Percentiles rank a stretch among this genome's conserved stretches.
Conservation (phyloP, 257 asterid genomes). For the Cordia subcordata region DNA sequence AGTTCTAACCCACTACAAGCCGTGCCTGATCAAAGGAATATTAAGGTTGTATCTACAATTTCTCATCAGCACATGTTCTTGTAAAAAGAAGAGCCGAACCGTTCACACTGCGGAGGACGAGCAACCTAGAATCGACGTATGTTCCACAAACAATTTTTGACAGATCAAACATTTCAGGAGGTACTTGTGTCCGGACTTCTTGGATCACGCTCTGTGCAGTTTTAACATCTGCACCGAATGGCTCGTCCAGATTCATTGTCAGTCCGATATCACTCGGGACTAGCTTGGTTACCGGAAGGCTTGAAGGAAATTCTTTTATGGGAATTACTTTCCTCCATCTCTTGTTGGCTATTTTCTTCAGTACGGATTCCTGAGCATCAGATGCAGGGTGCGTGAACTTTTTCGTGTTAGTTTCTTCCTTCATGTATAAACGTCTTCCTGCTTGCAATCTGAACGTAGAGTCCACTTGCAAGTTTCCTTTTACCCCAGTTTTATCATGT, state of each 20-base stretch:
- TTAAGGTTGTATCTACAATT: background rate
- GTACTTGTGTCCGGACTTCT: slow-evolving; percentile 69
- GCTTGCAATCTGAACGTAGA: slow-evolving; percentile 65
- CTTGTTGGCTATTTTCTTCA: slow-evolving; percentile 57
- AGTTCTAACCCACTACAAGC: background rate
- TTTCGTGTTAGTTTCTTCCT: slow-evolving; percentile 37
- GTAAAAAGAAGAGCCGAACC: slow-evolving; percentile 73
- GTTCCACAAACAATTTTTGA: slow-evolving; percentile 86
- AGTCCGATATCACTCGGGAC: slow-evolving; percentile 49
- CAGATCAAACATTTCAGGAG: slow-evolving; percentile 75
- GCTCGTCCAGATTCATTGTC: slow-evolving; percentile 54
- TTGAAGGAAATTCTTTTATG: slow-evolving; percentile 62
- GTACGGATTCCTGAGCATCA: slow-evolving; percentile 39
- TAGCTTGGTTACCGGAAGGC: slow-evolving; percentile 79
- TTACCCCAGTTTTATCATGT: slow-evolving; percentile 69
- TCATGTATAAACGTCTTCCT: slow-evolving; percentile 69
- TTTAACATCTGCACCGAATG: slow-evolving; percentile 32
- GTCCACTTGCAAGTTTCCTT: slow-evolving; percentile 46
- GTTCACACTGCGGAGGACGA: slow-evolving; percentile 57
- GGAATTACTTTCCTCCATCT: slow-evolving; percentile 71
- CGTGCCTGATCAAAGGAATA: too few species aligned
- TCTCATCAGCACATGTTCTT: slow-evolving; percentile 30
- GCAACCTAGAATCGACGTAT: slow-evolving; percentile 75
- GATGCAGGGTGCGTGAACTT: slow-evolving; percentile 25
- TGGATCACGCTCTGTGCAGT: slow-evolving; percentile 47